Percentiles rank a stretch among this genome's conserved stretches.
Evolutionary conservation across 257 asterid genomes (phyloP).

Genomic region (Sherardia arvensis): DNA sequence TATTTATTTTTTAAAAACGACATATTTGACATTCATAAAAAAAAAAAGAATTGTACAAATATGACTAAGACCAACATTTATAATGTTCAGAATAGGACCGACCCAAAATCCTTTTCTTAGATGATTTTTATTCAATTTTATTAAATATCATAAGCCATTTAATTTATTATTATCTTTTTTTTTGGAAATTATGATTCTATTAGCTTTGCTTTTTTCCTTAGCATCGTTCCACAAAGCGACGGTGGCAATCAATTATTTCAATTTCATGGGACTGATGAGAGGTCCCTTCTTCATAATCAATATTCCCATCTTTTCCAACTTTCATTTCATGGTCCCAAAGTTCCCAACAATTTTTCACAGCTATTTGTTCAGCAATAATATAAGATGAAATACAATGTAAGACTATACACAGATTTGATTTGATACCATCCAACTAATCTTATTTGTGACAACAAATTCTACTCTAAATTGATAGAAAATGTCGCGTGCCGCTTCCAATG

Average conservation of each 20-base stretch:
- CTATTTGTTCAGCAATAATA: background rate
- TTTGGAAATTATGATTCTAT: background rate
- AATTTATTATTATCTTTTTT: too few species aligned
- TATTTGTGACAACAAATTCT: conserved; percentile 23
- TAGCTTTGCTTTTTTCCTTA: background rate
- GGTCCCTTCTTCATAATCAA: background rate
- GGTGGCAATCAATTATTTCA: background rate
- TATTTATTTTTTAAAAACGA: too few species aligned
- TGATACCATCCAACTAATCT: conserved; percentile 18
- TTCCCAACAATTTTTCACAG: background rate
- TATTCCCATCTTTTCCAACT: background rate
- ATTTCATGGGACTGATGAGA: background rate
- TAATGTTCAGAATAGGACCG: too few species aligned
- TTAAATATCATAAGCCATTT: too few species aligned
- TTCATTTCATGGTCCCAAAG: background rate
- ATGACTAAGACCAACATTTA: background rate
- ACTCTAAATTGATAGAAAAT: conserved; percentile 30
- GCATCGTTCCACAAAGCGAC: background rate
- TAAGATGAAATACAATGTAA: background rate
- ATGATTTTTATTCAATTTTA: too few species aligned
- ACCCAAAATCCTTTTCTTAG: too few species aligned
- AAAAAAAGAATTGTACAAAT: background rate
- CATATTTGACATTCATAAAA: background rate
- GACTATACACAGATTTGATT: conserved; percentile 26
- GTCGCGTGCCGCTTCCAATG: conserved; percentile 18